phyloP scores from a whole-genome alignment of 2,329 filamentous ascomycete genomes.

The Colletotrichum sidae region DNA sequence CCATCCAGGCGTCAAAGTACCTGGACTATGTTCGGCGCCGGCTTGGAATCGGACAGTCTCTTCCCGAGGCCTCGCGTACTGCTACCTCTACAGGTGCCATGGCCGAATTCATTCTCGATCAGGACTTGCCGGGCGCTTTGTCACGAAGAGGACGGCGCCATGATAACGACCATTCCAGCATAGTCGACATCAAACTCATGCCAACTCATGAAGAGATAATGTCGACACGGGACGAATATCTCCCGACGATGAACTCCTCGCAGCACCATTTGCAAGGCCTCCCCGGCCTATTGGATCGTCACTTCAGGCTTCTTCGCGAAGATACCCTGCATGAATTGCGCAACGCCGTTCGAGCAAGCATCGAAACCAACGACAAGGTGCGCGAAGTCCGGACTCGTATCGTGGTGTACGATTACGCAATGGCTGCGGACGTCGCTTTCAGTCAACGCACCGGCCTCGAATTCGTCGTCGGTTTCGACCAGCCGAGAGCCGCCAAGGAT shows the following conservation, averaged over 20 bases:
- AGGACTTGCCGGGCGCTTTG: constrained; percentile 48
- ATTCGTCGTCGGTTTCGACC: constrained; percentile 57
- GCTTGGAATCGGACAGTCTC: constrained; percentile 44
- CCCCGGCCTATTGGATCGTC: constrained; percentile 61
- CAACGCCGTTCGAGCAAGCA: constrained; percentile 51
- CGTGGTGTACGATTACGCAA: constrained; percentile 12
- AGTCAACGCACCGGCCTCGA: constrained; percentile 55
- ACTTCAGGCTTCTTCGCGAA: constrained; percentile 67
- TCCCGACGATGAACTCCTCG: constrained; percentile 55
- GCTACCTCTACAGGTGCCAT: constrained; percentile 8
- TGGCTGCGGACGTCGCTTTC: constrained; percentile 47
- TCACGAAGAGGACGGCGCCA: constrained; percentile 52
- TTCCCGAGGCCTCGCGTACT: constrained; percentile 33
- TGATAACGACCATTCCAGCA: constrained; percentile 62
- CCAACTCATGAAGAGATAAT: constrained; percentile 61
- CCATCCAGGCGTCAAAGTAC: constrained; percentile 45
- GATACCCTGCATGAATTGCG: constrained; percentile 66
- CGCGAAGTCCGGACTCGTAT: constrained; percentile 44
- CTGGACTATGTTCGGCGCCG: constrained; percentile 47
- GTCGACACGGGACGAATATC: constrained; percentile 55
- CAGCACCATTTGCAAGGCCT: constrained; percentile 49
- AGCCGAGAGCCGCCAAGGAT: constrained; percentile 49
- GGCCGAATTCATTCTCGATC: constrained; percentile 45
- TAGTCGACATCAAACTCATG: constrained; percentile 59
- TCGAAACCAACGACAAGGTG: constrained; percentile 41